phyloP scores from a whole-genome alignment of 106 monocot species.

The Iris macrosiphon region DNA sequence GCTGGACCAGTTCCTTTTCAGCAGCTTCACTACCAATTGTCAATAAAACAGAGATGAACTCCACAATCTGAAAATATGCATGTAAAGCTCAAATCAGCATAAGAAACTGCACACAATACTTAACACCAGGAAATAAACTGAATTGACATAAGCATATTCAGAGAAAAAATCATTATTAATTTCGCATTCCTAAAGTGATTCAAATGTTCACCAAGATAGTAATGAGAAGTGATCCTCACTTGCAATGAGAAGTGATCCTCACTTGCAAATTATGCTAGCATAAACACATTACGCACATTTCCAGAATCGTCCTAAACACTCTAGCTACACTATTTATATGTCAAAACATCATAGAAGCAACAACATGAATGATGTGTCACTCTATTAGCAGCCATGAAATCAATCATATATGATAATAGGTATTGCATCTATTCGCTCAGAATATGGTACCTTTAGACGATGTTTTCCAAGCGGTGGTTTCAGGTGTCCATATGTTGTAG shows the following conservation, averaged over 20 bases:
- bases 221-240: too few species aligned
- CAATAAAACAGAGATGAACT: constrained; percentile 90
- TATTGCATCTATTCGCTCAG: not conserved
- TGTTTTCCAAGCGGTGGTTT: constrained; percentile 93
- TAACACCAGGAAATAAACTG: not conserved
- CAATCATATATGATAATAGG: not conserved
- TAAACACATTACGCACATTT: not conserved
- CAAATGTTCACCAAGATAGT: too few species aligned
- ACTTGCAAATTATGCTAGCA: too few species aligned
- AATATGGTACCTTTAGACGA: constrained; percentile 69
- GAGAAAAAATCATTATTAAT: too few species aligned
- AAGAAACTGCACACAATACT: not conserved
- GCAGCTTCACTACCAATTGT: constrained; percentile 77
- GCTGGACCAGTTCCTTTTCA: constrained; percentile 48
- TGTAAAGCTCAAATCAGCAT: constrained; percentile 3
- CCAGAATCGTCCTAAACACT: not conserved
- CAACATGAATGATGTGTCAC: not conserved
- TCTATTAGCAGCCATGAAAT: not conserved
- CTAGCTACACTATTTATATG: not conserved
- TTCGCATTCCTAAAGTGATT: too few species aligned
- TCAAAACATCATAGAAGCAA: not conserved
- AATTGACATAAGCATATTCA: too few species aligned
- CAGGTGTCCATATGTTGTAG: constrained; percentile 78
- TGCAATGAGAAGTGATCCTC: not conserved
- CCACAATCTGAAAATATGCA: constrained; percentile 70